Percentiles rank a stretch among this genome's conserved stretches.
phyloP scores from a whole-genome alignment of 2,329 filamentous ascomycete species.

The Trichoderma aggressivum region DNA sequence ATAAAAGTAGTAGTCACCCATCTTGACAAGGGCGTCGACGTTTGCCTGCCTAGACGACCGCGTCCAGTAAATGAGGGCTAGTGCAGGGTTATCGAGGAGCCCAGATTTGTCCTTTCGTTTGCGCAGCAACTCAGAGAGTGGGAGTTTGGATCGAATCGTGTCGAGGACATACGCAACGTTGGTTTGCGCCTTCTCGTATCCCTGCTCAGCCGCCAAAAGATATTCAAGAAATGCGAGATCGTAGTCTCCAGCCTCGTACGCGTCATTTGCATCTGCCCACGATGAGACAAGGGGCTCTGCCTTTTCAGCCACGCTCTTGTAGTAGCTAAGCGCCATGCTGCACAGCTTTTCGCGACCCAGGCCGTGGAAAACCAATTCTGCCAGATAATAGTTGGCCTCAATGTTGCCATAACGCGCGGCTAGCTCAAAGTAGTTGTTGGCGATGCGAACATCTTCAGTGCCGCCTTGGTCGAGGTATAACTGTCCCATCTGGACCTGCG shows the following conservation, averaged over 20 bases:
- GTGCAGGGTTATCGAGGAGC: constrained; percentile 50
- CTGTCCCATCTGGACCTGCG: constrained; percentile 78
- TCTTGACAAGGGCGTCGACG: constrained; percentile 91
- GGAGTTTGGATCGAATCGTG: constrained; percentile 54
- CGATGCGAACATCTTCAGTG: constrained; percentile 66
- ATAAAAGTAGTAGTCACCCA: constrained; percentile 93
- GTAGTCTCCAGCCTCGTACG: constrained; percentile 73
- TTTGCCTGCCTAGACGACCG: constrained; percentile 90
- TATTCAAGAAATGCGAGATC: constrained; percentile 78
- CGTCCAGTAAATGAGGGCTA: constrained; percentile 92
- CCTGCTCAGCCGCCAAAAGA: constrained; percentile 87
- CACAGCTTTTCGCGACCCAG: constrained; percentile 79
- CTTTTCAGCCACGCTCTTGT: constrained; percentile 74
- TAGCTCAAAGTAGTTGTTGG: constrained; percentile 82
- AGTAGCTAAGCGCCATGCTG: constrained; percentile 72
- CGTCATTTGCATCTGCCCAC: constrained; percentile 78
- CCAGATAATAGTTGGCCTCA: constrained; percentile 88
- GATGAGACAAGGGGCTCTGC: constrained; percentile 72
- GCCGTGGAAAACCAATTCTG: constrained; percentile 78
- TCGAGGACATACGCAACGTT: constrained; percentile 88
- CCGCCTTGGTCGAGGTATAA: constrained; percentile 82
- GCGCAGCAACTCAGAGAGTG: constrained; percentile 44
- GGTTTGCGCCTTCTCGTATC: constrained; percentile 83
- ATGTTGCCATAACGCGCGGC: constrained; percentile 79
- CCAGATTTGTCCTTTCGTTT: constrained; percentile 33